Evolutionary conservation across 2,329 filamentous ascomycete genomes (phyloP).

Genomic region (Xylariaceae sp.): DNA sequence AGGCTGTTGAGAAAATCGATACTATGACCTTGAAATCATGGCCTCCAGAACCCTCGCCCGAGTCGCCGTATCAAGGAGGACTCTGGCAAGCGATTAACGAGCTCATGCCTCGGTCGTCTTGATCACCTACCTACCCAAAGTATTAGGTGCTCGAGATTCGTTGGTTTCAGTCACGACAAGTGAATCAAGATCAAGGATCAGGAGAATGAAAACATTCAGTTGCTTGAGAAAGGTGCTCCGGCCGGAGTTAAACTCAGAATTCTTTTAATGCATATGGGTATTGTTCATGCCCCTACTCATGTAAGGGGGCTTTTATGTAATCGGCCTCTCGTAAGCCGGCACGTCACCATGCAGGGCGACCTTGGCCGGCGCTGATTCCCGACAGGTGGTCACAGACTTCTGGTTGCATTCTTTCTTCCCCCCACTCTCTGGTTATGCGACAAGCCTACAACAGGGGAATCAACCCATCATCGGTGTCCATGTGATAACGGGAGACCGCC

Average conservation of each 20-base stretch:
- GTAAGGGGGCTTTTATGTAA: not conserved
- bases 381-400: not conserved
- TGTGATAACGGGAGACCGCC: not conserved
- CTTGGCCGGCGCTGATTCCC: not conserved
- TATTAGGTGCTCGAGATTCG: not conserved
- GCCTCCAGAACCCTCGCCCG: slow-evolving; percentile 24
- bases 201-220: not conserved
- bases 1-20: slow-evolving; percentile 22
- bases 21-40: slow-evolving; percentile 19
- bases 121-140: not conserved
- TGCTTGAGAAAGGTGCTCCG: not conserved
- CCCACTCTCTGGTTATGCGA: not conserved
- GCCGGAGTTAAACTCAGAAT: not conserved
- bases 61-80: slow-evolving; percentile 23
- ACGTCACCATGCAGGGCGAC: too few relatives aligned
- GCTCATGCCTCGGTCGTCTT: slow-evolving; percentile 19
- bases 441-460: not conserved
- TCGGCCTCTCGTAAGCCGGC: not conserved
- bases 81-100: slow-evolving; percentile 28
- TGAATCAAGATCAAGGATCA: not conserved
- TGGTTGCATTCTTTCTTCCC: not conserved
- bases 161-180: not conserved
- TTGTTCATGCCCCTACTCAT: too few relatives aligned
- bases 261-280: too few relatives aligned
- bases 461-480: not conserved